phyloP scores from a whole-genome alignment of 768 basidiomycete species.

The Russula ochroleuca region DNA sequence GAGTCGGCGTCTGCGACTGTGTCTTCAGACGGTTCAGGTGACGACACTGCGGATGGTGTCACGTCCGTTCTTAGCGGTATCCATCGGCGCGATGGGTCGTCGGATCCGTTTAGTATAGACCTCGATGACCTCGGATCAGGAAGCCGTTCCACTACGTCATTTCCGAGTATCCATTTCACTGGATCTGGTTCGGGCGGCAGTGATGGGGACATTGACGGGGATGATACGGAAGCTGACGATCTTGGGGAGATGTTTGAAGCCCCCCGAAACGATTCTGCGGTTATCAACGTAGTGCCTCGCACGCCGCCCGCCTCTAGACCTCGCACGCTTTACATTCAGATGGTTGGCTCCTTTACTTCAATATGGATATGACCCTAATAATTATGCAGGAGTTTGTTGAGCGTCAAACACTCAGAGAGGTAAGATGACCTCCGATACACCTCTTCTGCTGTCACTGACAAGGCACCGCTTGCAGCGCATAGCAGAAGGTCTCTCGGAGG shows the following conservation, averaged over 20 bases:
- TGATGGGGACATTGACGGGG: conserved; percentile 41
- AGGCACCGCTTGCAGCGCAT: conserved; percentile 47
- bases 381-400: conserved; percentile 75
- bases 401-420: conserved; percentile 86
- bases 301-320: conserved; percentile 12
- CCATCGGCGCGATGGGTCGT: conserved; percentile 25
- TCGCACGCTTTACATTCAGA: conserved; percentile 87
- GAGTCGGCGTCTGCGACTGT: conserved; percentile 47
- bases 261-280: conserved; percentile 11
- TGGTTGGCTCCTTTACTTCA: conserved; percentile 49
- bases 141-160: conserved; percentile 50
- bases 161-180: conserved; percentile 82
- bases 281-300: conserved; percentile 22
- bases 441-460: neutral
- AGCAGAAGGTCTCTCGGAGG: conserved; percentile 74
- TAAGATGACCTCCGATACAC: conserved; percentile 30
- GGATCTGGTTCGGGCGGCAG: conserved; percentile 39
- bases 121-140: conserved; percentile 57
- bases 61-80: conserved; percentile 53
- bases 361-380: conserved; percentile 16
- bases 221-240: conserved; percentile 34
- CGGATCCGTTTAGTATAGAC: conserved; percentile 60
- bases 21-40: conserved; percentile 45
- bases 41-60: conserved; percentile 42
- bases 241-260: conserved; percentile 31